Base-by-base conservation (phyloP, 805 yeast species). In the Yamadazyma phyllophila region DNA sequence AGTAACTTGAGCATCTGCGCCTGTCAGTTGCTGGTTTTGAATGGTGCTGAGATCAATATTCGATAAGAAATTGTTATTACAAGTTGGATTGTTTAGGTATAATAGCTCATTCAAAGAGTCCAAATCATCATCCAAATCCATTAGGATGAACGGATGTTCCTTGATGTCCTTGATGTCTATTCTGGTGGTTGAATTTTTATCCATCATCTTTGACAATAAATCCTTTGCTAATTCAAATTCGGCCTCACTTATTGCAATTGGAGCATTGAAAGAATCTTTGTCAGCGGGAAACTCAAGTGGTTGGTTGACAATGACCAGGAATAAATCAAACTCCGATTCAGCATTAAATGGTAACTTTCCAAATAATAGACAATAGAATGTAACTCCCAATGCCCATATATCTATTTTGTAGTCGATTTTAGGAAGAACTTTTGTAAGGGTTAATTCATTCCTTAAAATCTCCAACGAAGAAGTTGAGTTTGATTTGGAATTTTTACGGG, bases 381-480 rank as follows among this genome's bases (percentile, higher is more conserved):
- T 91, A 5, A 92, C 90, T 9, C 99, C 99, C 15, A 90, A 65
- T 0, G 99, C 96, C 99, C 99, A 94, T n/a, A 92, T 85, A 66
- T 94, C 99, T 45, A 94, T 87, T 63, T 87, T 89, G 60, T 83
- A 75, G 43, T 88, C 84, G 35, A 92, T 85, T 44, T 74, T 79
- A 4, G 82, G 78, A 26, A 57, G 30, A 10, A 59, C 39, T 40
- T 59, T 59, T 4, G 60, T 49, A 3, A 47, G 44, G 11, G 56
- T 45, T 4, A 54, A 44, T 26, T 58, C 59, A 43, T 58, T 62
- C 31, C 46, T 56, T 27, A 58, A 46, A 10, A 57, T 45, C 34
- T 61, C 67, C 11, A 59, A 36, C 1, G 66, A 59, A 1, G 57
- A 15, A 7, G 57, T 52, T 2, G 63, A 61, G 8, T 38, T 43